Percentiles rank a stretch among this genome's conserved stretches.
phyloP scores from a whole-genome alignment of 768 basidiomycete species.

The Lactifluus subvellereus region DNA sequence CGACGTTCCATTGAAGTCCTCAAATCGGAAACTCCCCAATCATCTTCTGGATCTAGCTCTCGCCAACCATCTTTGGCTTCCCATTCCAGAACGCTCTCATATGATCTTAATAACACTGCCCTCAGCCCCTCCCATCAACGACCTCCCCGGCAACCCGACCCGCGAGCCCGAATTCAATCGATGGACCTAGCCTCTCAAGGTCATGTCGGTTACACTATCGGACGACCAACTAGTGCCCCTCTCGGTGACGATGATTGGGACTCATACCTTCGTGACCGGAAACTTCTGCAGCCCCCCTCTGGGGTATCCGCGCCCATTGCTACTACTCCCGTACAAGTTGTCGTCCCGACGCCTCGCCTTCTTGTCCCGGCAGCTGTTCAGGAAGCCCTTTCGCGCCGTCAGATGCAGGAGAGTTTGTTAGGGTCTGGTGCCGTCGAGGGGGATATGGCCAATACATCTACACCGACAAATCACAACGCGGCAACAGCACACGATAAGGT shows the following conservation, averaged over 20 bases:
- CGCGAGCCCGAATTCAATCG: constrained; percentile 63
- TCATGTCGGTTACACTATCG: constrained; percentile 47
- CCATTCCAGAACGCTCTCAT: constrained; percentile 45
- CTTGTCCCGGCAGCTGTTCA: constrained; percentile 66
- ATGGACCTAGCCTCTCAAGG: constrained; percentile 55
- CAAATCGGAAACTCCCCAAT: constrained; percentile 61
- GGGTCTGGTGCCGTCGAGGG: constrained; percentile 31
- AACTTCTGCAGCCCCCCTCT: constrained; percentile 75
- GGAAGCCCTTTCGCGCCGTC: constrained; percentile 67
- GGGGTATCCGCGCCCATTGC: constrained; percentile 76
- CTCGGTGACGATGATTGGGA: constrained; percentile 81
- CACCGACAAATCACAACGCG: not conserved
- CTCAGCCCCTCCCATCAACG: constrained; percentile 54
- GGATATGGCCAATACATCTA: constrained; percentile 2
- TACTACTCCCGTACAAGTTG: constrained; percentile 42
- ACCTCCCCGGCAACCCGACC: constrained; percentile 62
- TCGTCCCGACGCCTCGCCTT: constrained; percentile 37
- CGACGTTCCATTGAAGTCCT: constrained; percentile 72
- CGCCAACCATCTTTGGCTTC: constrained; percentile 38
- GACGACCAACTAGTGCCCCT: constrained; percentile 69
- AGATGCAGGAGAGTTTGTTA: constrained; percentile 63
- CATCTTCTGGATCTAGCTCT: constrained; percentile 48
- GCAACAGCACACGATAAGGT: not conserved
- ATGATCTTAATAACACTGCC: constrained; percentile 53
- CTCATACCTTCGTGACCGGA: constrained; percentile 76